phyloP scores from a whole-genome alignment of 305 asterid species.

The Plantago rigida region DNA sequence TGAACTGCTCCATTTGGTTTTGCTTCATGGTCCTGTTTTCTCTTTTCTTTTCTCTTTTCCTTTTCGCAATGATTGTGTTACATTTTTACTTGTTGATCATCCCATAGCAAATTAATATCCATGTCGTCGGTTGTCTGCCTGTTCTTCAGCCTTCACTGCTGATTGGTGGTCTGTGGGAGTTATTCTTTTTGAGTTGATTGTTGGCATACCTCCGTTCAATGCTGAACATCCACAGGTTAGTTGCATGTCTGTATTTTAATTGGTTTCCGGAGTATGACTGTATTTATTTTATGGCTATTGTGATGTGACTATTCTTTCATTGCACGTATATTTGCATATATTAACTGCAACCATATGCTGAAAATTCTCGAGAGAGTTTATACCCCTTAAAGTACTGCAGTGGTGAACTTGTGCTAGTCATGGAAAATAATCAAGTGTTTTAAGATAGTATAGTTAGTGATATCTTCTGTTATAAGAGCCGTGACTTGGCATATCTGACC shows the following conservation, averaged over 20 bases:
- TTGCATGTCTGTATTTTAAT: constrained; percentile 20
- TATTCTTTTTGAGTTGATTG: constrained; percentile 88
- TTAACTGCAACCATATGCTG: no score
- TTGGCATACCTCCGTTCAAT: constrained; percentile 97
- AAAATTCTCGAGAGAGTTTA: no score
- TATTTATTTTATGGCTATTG: neutral
- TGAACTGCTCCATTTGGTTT: no score
- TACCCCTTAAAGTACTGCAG: neutral
- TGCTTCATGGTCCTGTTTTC: no score
- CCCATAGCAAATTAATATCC: neutral
- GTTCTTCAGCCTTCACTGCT: constrained; percentile 73
- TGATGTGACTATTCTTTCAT: neutral
- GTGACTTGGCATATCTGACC: neutral
- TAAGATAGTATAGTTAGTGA: neutral
- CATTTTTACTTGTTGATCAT: constrained; percentile 5
- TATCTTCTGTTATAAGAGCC: no score
- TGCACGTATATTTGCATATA: no score
- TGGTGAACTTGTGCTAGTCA: neutral
- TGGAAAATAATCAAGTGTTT: neutral
- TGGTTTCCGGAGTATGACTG: neutral
- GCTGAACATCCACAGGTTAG: constrained; percentile 98
- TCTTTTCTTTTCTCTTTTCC: no score
- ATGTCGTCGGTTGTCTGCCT: constrained; percentile 25
- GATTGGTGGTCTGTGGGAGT: constrained; percentile 99
- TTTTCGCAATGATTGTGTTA: neutral